phyloP scores from a whole-genome alignment of 2,329 filamentous ascomycete genomes.

The Ophiobolus disseminans region DNA sequence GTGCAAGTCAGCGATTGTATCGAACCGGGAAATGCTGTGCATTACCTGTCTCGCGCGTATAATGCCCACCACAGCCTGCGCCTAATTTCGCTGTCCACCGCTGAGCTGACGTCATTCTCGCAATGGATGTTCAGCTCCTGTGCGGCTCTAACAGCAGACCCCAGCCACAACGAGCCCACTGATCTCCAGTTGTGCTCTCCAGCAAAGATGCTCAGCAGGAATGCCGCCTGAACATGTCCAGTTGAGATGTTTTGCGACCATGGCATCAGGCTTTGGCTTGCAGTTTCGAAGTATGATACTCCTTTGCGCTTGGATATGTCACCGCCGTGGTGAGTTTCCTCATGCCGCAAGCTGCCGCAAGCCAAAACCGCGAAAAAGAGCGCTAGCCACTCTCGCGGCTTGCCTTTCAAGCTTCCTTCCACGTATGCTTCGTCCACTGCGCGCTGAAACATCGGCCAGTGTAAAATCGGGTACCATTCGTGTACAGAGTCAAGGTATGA shows the following conservation, averaged over 20 bases:
- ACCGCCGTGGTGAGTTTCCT: constrained; percentile 63
- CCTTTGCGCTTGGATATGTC: constrained; percentile 62
- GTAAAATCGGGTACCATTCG: constrained; percentile 80
- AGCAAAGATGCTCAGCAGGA: constrained; percentile 79
- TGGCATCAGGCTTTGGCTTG: constrained; percentile 74
- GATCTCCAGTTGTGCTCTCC: constrained; percentile 87
- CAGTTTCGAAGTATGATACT: constrained; percentile 73
- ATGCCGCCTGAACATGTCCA: constrained; percentile 74
- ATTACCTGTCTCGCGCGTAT: constrained; percentile 84
- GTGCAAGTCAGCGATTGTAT: constrained; percentile 25
- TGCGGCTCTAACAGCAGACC: constrained; percentile 76
- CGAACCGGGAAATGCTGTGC: neutral
- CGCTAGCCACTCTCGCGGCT: constrained; percentile 74
- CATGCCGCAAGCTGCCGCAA: constrained; percentile 77
- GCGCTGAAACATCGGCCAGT: constrained; percentile 83
- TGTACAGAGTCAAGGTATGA: constrained; percentile 81
- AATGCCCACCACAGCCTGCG: constrained; percentile 92
- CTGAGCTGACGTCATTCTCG: constrained; percentile 55
- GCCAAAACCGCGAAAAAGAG: constrained; percentile 85
- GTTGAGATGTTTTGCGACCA: constrained; percentile 81
- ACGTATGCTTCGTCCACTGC: constrained; percentile 81
- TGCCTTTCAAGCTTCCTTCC: constrained; percentile 64
- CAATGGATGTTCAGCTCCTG: constrained; percentile 73
- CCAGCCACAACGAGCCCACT: constrained; percentile 85
- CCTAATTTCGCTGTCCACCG: constrained; percentile 84